phyloP scores from a whole-genome alignment of 768 basidiomycete genomes.

The Coprinopsis marcescibilis region DNA sequence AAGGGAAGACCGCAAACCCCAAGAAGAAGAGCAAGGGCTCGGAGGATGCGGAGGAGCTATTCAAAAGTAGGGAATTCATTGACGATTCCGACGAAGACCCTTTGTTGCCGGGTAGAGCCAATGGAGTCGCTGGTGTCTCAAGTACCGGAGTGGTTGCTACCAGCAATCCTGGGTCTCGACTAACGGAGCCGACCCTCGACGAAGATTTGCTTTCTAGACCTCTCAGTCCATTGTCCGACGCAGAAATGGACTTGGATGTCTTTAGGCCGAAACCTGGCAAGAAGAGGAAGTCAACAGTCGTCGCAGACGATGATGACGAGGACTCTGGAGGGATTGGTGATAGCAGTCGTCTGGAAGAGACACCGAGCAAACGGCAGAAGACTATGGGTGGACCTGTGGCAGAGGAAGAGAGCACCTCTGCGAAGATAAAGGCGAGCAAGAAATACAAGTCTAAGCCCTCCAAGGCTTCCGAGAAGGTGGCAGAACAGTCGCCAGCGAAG shows the following conservation, averaged over 20 bases:
- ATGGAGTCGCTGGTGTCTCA: neutral
- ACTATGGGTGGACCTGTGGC: no score
- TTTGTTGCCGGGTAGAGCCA: neutral
- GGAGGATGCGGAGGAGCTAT: slow-evolving; percentile 25
- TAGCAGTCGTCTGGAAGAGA: slow-evolving; percentile 2
- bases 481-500: neutral
- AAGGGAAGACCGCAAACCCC: slow-evolving; percentile 17
- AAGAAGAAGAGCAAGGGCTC: slow-evolving; percentile 21
- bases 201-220: neutral
- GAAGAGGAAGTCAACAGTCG: slow-evolving; percentile 17
- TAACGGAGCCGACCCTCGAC: neutral
- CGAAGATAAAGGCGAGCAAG: slow-evolving; percentile 1
- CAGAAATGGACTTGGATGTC: slow-evolving; percentile 1
- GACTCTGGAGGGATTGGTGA: neutral
- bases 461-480: neutral
- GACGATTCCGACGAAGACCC: slow-evolving; percentile 24
- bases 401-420: no score
- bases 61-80: slow-evolving; percentile 42
- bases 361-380: slow-evolving; percentile 18
- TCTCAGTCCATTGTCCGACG: slow-evolving; percentile 1
- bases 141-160: slow-evolving; percentile 6
- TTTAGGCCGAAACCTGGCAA: neutral
- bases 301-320: slow-evolving; percentile 7
- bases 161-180: neutral
- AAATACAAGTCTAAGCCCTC: slow-evolving; percentile 4